These are phyloP conservation scores for Arthrobotrys iridis DNA, from an alignment of 2,329 filamentous ascomycete species.

Conservation along the genomic window DNA sequence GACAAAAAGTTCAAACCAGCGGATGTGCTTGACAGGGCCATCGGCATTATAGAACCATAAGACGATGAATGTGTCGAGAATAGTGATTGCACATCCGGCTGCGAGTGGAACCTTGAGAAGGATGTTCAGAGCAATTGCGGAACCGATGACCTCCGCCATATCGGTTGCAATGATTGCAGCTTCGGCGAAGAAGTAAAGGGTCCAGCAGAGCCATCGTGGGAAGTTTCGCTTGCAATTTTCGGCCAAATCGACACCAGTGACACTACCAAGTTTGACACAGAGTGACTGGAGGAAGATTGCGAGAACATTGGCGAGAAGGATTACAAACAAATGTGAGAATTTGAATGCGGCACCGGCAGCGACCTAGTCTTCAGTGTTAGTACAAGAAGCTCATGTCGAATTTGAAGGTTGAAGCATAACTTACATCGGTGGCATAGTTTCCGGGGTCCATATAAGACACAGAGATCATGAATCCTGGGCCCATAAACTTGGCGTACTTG, in stretches of 20 bases:
- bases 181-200: conserved; percentile 68
- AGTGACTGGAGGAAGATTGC: conserved; percentile 76
- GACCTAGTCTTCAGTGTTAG: conserved; percentile 61
- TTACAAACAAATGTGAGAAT: conserved; percentile 74
- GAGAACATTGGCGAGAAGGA: conserved; percentile 75
- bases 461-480: conserved; percentile 73
- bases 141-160: conserved; percentile 74
- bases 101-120: conserved; percentile 73
- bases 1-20: conserved; percentile 74
- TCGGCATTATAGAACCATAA: conserved; percentile 73
- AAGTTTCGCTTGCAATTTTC: conserved; percentile 67
- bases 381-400: neutral
- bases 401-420: neutral
- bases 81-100: conserved; percentile 74
- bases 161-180: conserved; percentile 70
- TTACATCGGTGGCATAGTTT: conserved; percentile 74
- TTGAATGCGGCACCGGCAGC: conserved; percentile 73
- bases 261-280: conserved; percentile 69
- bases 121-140: conserved; percentile 75
- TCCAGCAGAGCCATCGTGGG: conserved; percentile 67
- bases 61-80: conserved; percentile 74
- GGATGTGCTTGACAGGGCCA: conserved; percentile 69
- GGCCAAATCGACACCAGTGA: conserved; percentile 68
- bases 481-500: conserved; percentile 70
- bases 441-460: conserved; percentile 72